Percentiles rank a stretch among this genome's conserved stretches.
phyloP scores from a whole-genome alignment of 768 basidiomycete species.

The Mycena maculata region DNA sequence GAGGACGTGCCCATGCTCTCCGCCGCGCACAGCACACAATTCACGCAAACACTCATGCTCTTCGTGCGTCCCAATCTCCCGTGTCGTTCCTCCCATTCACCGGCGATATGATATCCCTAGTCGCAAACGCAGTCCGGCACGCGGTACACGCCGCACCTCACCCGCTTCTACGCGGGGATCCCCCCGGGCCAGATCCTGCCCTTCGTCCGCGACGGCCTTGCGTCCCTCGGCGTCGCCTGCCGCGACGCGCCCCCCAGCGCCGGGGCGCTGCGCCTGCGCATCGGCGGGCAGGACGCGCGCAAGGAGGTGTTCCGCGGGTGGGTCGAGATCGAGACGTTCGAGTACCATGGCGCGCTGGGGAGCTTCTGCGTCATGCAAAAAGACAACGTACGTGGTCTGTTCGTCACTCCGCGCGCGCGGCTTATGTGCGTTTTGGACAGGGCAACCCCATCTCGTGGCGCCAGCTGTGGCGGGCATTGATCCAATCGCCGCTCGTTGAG shows the following conservation, averaged over 20 bases:
- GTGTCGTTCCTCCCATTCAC: not conserved
- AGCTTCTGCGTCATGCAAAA: conserved; percentile 79
- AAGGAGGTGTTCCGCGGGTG: conserved; percentile 78
- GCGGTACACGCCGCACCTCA: conserved; percentile 79
- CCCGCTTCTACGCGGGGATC: conserved; percentile 81
- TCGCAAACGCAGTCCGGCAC: conserved; percentile 84
- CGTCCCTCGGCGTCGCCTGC: conserved; percentile 59
- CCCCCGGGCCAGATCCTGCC: conserved; percentile 63
- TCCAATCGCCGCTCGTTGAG: conserved; percentile 61
- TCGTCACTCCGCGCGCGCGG: conserved; percentile 3
- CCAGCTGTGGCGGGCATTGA: conserved; percentile 75
- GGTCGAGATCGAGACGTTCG: conserved; percentile 76
- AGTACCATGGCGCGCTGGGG: conserved; percentile 57
- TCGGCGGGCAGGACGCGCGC: conserved; percentile 78
- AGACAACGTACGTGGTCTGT: conserved; percentile 64
- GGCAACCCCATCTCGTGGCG: conserved; percentile 86
- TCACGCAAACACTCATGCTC: conserved; percentile 83
- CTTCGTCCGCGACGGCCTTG: conserved; percentile 67
- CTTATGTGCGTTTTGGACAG: conserved; percentile 46
- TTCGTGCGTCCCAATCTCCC: conserved; percentile 67
- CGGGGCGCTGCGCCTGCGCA: conserved; percentile 54
- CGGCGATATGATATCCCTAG: conserved; percentile 52
- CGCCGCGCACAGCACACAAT: conserved; percentile 70
- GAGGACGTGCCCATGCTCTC: conserved; percentile 75
- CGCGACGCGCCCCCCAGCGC: conserved; percentile 50